Evolutionary conservation across 371 early-diverging fungal genomes (phyloP), one percentile per base, ranked within the genome.

Genomic region (Coemansia sp.): DNA sequence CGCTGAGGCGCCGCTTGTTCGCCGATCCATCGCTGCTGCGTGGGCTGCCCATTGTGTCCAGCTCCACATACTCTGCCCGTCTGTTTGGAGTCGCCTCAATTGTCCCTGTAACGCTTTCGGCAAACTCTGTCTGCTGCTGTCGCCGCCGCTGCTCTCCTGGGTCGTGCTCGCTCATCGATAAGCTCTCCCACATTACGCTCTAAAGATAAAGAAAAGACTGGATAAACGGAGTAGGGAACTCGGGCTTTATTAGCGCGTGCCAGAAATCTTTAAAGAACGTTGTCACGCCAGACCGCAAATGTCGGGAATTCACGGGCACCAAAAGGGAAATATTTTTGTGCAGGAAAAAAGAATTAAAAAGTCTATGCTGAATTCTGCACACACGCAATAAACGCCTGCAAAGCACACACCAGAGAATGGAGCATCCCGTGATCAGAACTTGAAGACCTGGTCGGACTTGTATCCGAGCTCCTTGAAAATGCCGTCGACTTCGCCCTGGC

Each of bases 391-490:
- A 11, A 46, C 46, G 44, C 13, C n/a, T 44, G 15, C 44, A 44
- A 23, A 63, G 15, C 17, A 32, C 23, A 1, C 28, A 23, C 6
- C 49, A 26, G 13, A 28, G 44, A 24, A 48, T 49, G 60, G 23
- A 24, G 40, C 39, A 41, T 21, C 9, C 17, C 24, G 39, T 8
- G 32, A n/a, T 66, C 87, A 95, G 71, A 96, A 94, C 83, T 97
- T 97, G 85, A 86, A 94, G 28, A 97, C 96, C 46, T 93, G 84
- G 26, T 86, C 79, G 40, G 83, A 75, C 62, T 79, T 71, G 76
- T 90, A 94, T 21, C 97, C 97, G 52, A 95, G 82, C 67, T 90
- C 87, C 84, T 91, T 90, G 59, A 99, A 84, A 9, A 94, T 75
- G 59, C 98, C 88, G 73, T 75, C 73, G 66, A 93, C 75, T 66